phyloP scores from a whole-genome alignment of 192 early-diverging fungal species.

The Coemansia reversa region DNA sequence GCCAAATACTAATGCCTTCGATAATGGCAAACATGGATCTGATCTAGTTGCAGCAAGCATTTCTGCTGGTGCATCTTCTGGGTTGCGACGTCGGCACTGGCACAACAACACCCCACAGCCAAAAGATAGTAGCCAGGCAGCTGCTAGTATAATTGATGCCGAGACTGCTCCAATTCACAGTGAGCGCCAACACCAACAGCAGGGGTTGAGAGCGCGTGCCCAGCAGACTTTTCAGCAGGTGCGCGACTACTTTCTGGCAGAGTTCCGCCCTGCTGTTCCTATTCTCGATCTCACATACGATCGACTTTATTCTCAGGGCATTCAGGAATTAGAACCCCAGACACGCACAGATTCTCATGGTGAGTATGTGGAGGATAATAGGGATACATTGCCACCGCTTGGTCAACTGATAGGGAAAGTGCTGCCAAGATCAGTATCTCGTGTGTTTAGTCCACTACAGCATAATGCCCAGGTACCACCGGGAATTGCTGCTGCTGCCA shows the following conservation, averaged over 20 bases:
- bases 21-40: no score
- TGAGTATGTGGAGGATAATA: constrained; percentile 20
- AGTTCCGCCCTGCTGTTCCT: constrained; percentile 40
- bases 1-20: no score
- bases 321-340: constrained; percentile 3
- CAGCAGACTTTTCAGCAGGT: constrained; percentile 20
- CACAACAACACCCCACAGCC: background rate
- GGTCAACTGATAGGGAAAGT: constrained; percentile 35
- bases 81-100: constrained; percentile 12
- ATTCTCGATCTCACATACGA: constrained; percentile 54
- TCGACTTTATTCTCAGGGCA: constrained; percentile 40
- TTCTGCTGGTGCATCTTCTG: constrained; percentile 1
- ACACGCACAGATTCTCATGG: constrained; percentile 5
- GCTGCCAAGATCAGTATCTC: constrained; percentile 31
- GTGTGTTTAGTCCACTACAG: constrained; percentile 17
- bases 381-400: constrained; percentile 32
- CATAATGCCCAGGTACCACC: background rate
- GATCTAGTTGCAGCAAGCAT: background rate
- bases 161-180: constrained; percentile 10
- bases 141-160: constrained; percentile 23
- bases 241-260: constrained; percentile 49
- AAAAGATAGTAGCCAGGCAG: constrained; percentile 11
- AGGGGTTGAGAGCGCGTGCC: constrained; percentile 4
- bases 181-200: background rate
- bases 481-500: background rate